Evolutionary conservation across 2,329 filamentous ascomycete species (phyloP), one percentile per base, ranked within the genome.

Genomic region (Arthroderma uncinatum): DNA sequence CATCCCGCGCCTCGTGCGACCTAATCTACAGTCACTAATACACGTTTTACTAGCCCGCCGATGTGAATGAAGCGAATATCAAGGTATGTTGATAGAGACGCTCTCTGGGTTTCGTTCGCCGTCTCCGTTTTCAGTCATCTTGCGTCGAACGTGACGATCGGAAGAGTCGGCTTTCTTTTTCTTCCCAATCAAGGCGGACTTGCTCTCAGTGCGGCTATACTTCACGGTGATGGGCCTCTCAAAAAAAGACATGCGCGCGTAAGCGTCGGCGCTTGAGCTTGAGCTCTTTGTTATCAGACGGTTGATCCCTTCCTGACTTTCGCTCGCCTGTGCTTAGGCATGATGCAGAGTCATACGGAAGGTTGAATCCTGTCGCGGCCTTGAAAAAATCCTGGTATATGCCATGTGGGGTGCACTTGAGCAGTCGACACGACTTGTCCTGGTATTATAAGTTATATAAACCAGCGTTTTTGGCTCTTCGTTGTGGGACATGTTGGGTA

Each of bases 1-100:
- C 33, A 21, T 44, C 37, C 3, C n/a, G 23, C 33, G 39, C 7
- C 5, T 8, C 56, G 62, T 65, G 60, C 64, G 48, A 53, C 2
- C 57, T 44, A 47, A 28, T 12, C 12, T n/a, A 47, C 40, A 59
- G 56, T 56, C 47, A 61, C 80, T 86, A 77, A 87, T 34, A n/a
- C 53, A 6, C 16, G 74, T 54, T 25, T 16, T 57, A 14, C 34
- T 65, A 97, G 89, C 93, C 93, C 73, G 85, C 86, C 79, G 93
- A 98, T 84, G 90, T 98, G 75, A 89, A 84, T 77, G 92, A 97
- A 82, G 79, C 78, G 78, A 89, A 94, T 85, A 94, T 98, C 79
- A 97, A 98, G 93, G 93, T 98, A 98, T 94, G 93, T 98, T 90
- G 87, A 90, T 84, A 82, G 86, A 85, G 85, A 84, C 82, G 60